Evolutionary conservation across 257 asterid genomes (phyloP).

Genomic region (Gentiana straminea): DNA sequence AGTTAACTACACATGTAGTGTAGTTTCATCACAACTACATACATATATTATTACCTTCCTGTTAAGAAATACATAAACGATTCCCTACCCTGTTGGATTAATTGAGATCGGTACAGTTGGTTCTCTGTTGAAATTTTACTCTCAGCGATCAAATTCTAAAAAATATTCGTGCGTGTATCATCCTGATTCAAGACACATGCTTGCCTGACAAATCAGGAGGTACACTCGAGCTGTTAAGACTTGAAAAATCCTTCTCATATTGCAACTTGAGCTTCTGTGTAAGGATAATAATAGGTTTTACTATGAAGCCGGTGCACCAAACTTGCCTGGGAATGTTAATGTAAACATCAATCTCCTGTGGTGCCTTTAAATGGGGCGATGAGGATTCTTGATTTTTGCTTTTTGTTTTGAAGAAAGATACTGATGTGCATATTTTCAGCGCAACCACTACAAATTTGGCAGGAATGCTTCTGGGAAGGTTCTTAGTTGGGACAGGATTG

Average conservation of each 20-base stretch:
- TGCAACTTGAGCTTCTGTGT: background rate
- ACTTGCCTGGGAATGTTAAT: background rate
- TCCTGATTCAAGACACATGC: too few relatives aligned
- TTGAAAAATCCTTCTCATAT: background rate
- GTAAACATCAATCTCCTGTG: constrained; percentile 1
- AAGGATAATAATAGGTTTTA: background rate
- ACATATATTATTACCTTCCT: too few relatives aligned
- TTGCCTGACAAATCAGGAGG: background rate
- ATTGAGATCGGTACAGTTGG: too few relatives aligned
- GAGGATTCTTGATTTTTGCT: too few relatives aligned
- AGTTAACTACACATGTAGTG: background rate
- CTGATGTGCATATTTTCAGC: constrained; percentile 38
- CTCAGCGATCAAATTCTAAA: too few relatives aligned
- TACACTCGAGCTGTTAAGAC: background rate
- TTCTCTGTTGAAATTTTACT: too few relatives aligned
- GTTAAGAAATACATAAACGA: too few relatives aligned
- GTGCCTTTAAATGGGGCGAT: too few relatives aligned
- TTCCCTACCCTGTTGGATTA: too few relatives aligned
- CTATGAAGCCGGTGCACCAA: background rate
- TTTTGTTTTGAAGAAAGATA: constrained; percentile 11
- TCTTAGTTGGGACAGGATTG: constrained; percentile 74
- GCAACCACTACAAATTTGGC: constrained; percentile 54
- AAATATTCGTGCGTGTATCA: too few relatives aligned
- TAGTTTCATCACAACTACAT: too few relatives aligned
- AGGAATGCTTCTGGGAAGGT: constrained; percentile 83